phyloP scores from a whole-genome alignment of 345 rosid genomes.

The Camelina neglecta region DNA sequence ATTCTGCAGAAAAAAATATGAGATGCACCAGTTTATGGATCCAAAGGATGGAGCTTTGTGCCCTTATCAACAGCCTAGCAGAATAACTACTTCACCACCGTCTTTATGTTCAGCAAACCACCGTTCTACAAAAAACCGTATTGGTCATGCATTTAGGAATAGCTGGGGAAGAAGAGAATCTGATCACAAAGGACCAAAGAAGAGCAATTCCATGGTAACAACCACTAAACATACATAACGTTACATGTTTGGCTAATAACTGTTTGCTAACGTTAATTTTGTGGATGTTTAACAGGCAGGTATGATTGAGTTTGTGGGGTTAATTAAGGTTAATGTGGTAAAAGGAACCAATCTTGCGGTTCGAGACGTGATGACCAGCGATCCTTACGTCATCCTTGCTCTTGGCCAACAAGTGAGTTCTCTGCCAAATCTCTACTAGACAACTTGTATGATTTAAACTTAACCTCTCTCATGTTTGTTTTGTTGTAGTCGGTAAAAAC shows the following conservation, averaged over 20 bases:
- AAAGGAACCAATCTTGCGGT: constrained; percentile 93
- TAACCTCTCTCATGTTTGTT: constrained; percentile 4
- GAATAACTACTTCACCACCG: constrained; percentile 35
- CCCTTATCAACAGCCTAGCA: constrained; percentile 48
- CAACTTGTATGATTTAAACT: background rate
- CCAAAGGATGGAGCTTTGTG: constrained; percentile 50
- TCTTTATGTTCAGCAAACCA: constrained; percentile 44
- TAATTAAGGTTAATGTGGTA: constrained; percentile 93
- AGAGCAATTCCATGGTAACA: constrained; percentile 72
- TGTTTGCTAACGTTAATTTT: constrained; percentile 27
- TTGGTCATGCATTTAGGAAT: constrained; percentile 81
- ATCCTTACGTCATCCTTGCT: constrained; percentile 88
- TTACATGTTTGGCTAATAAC: constrained; percentile 5
- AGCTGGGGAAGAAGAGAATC: constrained; percentile 88
- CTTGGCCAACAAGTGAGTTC: constrained; percentile 87
- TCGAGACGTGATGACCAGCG: constrained; percentile 88
- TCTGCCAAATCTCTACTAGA: constrained; percentile 8
- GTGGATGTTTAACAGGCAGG: constrained; percentile 68
- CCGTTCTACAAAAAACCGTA: constrained; percentile 58
- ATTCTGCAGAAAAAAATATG: constrained; percentile 79
- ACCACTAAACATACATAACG: constrained; percentile 6
- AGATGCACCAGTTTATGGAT: constrained; percentile 65
- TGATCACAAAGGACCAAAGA: constrained; percentile 65
- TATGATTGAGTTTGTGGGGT: constrained; percentile 96
- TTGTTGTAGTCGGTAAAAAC: constrained; percentile 82